Base-by-base conservation (phyloP, 1,139 yeast species). In the Kodamaea anthophila region DNA sequence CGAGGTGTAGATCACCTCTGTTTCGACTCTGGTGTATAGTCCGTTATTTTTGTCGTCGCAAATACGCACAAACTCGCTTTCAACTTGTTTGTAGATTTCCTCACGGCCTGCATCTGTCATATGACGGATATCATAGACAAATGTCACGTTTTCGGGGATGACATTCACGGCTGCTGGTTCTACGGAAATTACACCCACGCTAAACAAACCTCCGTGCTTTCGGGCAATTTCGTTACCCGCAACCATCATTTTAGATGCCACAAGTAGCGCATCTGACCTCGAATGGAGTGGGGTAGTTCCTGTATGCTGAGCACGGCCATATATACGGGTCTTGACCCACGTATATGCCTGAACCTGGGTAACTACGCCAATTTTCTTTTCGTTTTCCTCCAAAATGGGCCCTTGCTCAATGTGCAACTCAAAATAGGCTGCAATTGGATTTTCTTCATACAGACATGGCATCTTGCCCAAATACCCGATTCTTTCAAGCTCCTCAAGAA, bases 371-470 rank as follows among this genome's bases (percentile, higher is more conserved):
- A 80, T 73, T 37, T 66, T 66, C 43, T 72, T 67, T 2, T 65
- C 44, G 22, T 64, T 67, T 14, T 64, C 63, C 47, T 80, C 86
- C 32, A 80, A 60, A 25, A 77, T 61, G 4, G 87, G 86, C 5
- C 87, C 88, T 51, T 80, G 88, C 46, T 80, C 87, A 36, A 80
- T 80, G 46, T 80, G 88, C 34, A 79, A 59, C 49, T 80, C 88
- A 48, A 80, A 78, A 53, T 80, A 86, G 4, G 80, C 78, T 10
- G 76, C 72, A 15, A 80, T 55, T 6, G 82, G 83, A 39, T 74
- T 74, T 13, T 51, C 56, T 36, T 57, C 45, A 46, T 72, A 65
- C 12, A 66, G 56, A 10, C 77, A 74, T 6, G 63, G 61, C 5
- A 57, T 49, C 1, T 55, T 55, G 5, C 87, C 86, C 38, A 66